Evolutionary conservation across 2,329 filamentous ascomycete species (phyloP), one percentile per base, ranked within the genome.

Genomic region (Seiridium cupressi): DNA sequence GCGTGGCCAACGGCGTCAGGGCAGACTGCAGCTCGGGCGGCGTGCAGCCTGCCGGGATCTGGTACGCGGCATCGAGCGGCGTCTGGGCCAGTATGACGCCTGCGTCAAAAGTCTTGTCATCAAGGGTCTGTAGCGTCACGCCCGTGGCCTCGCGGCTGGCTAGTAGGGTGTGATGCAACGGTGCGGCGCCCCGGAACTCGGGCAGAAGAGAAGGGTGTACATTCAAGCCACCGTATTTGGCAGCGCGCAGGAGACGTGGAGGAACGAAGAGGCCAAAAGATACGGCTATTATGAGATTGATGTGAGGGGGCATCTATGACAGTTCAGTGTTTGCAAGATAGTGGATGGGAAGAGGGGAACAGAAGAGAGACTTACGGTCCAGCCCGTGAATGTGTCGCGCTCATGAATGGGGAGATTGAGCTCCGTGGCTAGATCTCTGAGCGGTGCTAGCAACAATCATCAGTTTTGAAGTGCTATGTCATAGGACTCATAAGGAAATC

Each of bases 261-360:
- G 95, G 95, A 1, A 99, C 88, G 62, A 97, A 89, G 6, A 97
- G 83, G 3, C 95, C 95, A 75, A 98, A 99, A 0, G 95, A 98
- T 4, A 98, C 95, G 53, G 93, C 93, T 51, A 98, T 81, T 66
- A 99, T 84, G 61, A 99, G 80, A 72, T 97, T 93, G 65, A 87
- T 86, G 3, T 78, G 70, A 48, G 71, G 69, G 0, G 89, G 88
- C 40, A 88, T 81, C 82, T 89, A 64, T 34, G 44, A 58, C 31
- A 49, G 36, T 62, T 44, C 44, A 46, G 57, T 53, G 57, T 60
- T 55, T 49, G 10, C 54, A 40, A n/a, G 35, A 7, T 48, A 61
- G 18, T 3, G 40, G 35, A 60, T 54, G 18, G 62, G 63, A 44
- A 42, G 53, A 18, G 44, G 48, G 34, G 4, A n/a, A 35, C 35